Evolutionary conservation across 1,284 basidiomycete genomes (phyloP).

Genomic region (Cutaneotrichosporon spelunceum): DNA sequence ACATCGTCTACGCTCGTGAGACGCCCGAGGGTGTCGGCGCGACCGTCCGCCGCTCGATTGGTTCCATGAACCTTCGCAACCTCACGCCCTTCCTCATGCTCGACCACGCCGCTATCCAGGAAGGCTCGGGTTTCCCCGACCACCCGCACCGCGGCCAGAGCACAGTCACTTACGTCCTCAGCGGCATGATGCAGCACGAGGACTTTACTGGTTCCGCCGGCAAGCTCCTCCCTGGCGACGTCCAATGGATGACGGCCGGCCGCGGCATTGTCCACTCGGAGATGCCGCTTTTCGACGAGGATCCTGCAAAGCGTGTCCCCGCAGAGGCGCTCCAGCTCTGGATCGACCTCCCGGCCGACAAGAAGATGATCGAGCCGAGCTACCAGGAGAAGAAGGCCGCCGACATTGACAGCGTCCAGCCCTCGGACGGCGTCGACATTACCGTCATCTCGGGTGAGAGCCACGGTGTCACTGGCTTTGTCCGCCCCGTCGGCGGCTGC

Average conservation of each 20-base stretch:
- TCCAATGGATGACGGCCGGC: constrained; percentile 94
- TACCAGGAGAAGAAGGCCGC: constrained; percentile 55
- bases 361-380: constrained; percentile 68
- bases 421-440: constrained; percentile 68
- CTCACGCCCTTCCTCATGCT: constrained; percentile 85
- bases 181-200: constrained; percentile 63
- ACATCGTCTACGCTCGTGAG: constrained; percentile 72
- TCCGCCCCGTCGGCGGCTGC: constrained; percentile 83
- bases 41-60: constrained; percentile 83
- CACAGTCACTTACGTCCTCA: constrained; percentile 75
- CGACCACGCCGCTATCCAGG: constrained; percentile 49
- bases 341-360: constrained; percentile 83
- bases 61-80: constrained; percentile 69
- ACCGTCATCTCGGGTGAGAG: constrained; percentile 87
- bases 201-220: constrained; percentile 88
- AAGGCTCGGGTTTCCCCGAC: constrained; percentile 56
- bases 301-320: constrained; percentile 26
- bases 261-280: constrained; percentile 66
- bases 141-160: constrained; percentile 86
- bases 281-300: constrained; percentile 83
- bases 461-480: constrained; percentile 77
- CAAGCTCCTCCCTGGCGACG: constrained; percentile 71
- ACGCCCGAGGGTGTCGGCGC: constrained; percentile 86
- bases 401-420: constrained; percentile 61
- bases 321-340: constrained; percentile 79